Evolutionary conservation across 306 rosid genomes (phyloP).

Genomic region (Ormosia semicastrata): DNA sequence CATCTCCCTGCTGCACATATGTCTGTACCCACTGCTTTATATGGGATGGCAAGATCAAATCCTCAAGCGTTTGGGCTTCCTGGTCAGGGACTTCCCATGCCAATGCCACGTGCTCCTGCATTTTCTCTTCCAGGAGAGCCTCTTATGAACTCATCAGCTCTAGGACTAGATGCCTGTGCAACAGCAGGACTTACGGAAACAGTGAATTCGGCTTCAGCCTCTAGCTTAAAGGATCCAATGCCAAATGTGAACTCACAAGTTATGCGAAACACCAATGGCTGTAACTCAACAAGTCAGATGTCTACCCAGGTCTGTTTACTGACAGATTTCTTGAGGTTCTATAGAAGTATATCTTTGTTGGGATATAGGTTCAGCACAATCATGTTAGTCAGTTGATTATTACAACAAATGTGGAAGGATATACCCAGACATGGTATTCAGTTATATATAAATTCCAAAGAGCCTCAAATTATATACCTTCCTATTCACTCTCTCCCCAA

Average conservation of each 20-base stretch:
- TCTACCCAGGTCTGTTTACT: constrained; percentile 48
- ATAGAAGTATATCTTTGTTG: not conserved
- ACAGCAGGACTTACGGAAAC: constrained; percentile 41
- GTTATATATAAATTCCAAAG: not conserved
- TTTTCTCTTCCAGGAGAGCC: constrained; percentile 47
- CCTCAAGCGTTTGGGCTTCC: constrained; percentile 58
- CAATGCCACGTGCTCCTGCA: constrained; percentile 50
- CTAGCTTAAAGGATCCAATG: constrained; percentile 48
- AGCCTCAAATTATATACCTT: not conserved
- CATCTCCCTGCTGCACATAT: constrained; percentile 49
- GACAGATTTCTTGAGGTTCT: not conserved
- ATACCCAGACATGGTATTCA: not conserved
- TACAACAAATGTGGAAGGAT: not conserved
- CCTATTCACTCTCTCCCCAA: too few relatives aligned
- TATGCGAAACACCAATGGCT: constrained; percentile 33
- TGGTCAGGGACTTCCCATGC: constrained; percentile 55
- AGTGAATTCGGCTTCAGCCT: constrained; percentile 39
- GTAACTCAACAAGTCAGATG: constrained; percentile 36
- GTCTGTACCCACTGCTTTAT: constrained; percentile 47
- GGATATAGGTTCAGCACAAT: not conserved
- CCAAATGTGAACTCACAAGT: constrained; percentile 42
- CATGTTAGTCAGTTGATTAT: not conserved
- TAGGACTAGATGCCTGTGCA: constrained; percentile 39
- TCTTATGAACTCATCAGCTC: constrained; percentile 45
- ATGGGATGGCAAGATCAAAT: constrained; percentile 67